A percentile compares a stretch with the other conserved stretches of the same genome.
Evolutionary conservation across 768 basidiomycete species (phyloP).

Genomic region (Amyloporia xantha): DNA sequence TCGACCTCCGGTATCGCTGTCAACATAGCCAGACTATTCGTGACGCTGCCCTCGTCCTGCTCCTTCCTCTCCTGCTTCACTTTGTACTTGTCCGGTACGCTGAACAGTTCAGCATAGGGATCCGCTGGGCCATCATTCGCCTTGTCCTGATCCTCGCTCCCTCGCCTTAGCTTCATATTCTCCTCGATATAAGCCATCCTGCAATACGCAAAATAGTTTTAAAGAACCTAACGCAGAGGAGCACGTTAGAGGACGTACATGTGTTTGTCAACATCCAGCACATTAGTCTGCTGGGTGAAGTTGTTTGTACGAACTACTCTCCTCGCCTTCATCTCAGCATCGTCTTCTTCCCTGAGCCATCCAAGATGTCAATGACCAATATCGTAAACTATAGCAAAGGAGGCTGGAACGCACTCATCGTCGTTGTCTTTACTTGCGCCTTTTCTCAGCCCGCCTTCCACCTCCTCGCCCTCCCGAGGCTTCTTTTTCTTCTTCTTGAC

Average conservation of each 20-base stretch:
- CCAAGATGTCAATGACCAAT: too few relatives aligned
- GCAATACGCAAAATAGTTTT: background rate
- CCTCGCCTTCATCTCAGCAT: slow-evolving; percentile 64
- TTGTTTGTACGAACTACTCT: slow-evolving; percentile 79
- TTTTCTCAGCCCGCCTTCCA: slow-evolving; percentile 50
- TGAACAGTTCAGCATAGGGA: slow-evolving; percentile 74
- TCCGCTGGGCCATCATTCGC: slow-evolving; percentile 44
- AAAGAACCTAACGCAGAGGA: background rate
- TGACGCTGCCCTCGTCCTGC: slow-evolving; percentile 87
- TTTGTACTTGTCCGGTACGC: slow-evolving; percentile 63
- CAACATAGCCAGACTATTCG: slow-evolving; percentile 90
- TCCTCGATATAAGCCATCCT: slow-evolving; percentile 99
- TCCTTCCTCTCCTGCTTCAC: slow-evolving; percentile 37
- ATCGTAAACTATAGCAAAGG: background rate
- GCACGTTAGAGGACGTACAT: slow-evolving; percentile 52
- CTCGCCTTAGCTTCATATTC: slow-evolving; percentile 74
- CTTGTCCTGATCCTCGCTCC: slow-evolving; percentile 41
- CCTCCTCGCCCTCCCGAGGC: slow-evolving; percentile 33
- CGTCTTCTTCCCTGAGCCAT: slow-evolving; percentile 47
- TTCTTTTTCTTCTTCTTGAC: slow-evolving; percentile 63
- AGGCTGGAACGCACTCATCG: slow-evolving; percentile 52
- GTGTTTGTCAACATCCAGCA: slow-evolving; percentile 95
- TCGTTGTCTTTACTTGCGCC: slow-evolving; percentile 41
- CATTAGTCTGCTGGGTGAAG: slow-evolving; percentile 96
- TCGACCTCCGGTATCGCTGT: slow-evolving; percentile 98